Evolutionary conservation across 2,329 filamentous ascomycete genomes (phyloP).

Genomic region (Colletotrichum sp.): DNA sequence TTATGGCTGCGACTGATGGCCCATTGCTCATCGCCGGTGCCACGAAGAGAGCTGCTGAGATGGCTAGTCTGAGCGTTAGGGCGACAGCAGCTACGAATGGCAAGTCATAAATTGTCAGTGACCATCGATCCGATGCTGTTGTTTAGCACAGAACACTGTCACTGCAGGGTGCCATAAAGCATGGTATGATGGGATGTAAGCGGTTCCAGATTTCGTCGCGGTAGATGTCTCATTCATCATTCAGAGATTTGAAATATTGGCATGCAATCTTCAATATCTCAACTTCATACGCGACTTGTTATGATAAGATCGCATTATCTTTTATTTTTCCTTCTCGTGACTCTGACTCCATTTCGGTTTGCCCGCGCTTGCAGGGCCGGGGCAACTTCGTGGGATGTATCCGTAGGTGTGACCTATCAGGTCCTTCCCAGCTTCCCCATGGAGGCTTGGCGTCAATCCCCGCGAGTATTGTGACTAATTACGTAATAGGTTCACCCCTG

Average conservation of each 20-base stretch:
- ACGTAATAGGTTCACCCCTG: neutral
- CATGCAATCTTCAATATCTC: neutral
- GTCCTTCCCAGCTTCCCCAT: neutral
- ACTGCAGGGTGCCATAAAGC: neutral
- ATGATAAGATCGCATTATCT: neutral
- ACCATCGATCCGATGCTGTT: neutral
- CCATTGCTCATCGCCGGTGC: constrained; percentile 29
- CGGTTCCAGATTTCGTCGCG: neutral
- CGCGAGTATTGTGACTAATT: neutral
- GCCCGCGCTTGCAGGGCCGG: neutral
- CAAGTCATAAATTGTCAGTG: neutral
- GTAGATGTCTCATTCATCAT: neutral
- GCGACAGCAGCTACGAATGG: constrained; percentile 2
- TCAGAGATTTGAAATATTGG: neutral
- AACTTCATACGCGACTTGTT: neutral
- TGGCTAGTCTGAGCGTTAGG: constrained; percentile 25
- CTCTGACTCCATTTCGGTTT: neutral
- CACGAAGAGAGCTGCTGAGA: constrained; percentile 26
- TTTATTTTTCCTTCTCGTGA: neutral
- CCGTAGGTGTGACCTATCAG: neutral
- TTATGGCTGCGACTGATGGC: constrained; percentile 32
- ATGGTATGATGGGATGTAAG: neutral
- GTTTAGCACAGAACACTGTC: neutral
- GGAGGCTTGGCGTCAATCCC: neutral
- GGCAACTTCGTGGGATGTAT: neutral